Percentiles rank a stretch among this genome's conserved stretches.
These are phyloP conservation scores for Tulasnella sp. DNA, from an alignment of 768 basidiomycete genomes.

Conservation along the genomic window DNA sequence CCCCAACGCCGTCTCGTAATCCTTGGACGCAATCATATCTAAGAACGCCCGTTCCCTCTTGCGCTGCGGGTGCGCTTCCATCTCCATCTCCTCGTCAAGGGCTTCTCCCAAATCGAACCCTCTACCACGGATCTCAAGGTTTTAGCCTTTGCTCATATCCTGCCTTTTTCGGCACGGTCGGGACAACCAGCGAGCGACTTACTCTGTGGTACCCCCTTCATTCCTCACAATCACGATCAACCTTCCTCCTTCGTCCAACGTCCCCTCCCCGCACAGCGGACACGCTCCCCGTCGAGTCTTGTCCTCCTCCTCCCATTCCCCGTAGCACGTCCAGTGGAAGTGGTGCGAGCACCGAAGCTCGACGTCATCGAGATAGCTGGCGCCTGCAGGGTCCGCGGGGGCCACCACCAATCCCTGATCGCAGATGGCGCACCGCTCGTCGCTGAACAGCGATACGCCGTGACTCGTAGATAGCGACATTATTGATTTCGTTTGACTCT, in stretches of 20 bases:
- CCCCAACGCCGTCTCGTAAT: neutral
- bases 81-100: neutral
- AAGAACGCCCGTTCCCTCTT: slow-evolving; percentile 7
- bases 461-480: slow-evolving; percentile 8
- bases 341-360: neutral
- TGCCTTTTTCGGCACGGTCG: neutral
- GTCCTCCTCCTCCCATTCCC: neutral
- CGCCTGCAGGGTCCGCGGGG: neutral
- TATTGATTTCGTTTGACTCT: neutral
- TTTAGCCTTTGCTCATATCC: slow-evolving; percentile 12
- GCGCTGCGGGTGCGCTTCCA: slow-evolving; percentile 9
- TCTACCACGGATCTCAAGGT: slow-evolving; percentile 13
- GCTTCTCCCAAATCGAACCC: slow-evolving; percentile 17
- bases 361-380: slow-evolving; percentile 17
- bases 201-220: slow-evolving; percentile 5
- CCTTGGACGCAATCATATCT: neutral
- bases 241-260: neutral
- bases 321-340: slow-evolving; percentile 11
- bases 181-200: neutral
- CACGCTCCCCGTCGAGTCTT: neutral
- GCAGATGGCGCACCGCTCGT: neutral
- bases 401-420: slow-evolving; percentile 1
- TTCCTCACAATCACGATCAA: slow-evolving; percentile 10
- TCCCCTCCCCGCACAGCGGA: slow-evolving; percentile 1
- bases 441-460: neutral